Evolutionary conservation across 1,139 yeast genomes (phyloP), one percentile per base, ranked within the genome.

Genomic region (Debaryomyces robertsiae): DNA sequence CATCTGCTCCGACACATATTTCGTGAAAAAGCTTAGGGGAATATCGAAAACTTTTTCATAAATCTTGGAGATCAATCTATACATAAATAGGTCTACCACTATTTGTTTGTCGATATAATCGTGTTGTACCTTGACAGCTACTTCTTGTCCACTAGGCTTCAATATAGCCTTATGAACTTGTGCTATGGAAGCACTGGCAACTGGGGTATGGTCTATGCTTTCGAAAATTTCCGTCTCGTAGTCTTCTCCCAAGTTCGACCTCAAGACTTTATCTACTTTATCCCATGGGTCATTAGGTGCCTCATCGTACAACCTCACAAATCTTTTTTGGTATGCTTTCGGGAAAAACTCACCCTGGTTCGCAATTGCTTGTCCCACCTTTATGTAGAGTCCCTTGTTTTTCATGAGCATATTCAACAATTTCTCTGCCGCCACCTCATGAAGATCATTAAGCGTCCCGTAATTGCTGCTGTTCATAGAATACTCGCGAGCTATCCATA

Each of bases 351-450:
- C 65, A 1, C 86, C 84, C 53, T 84, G 90, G 52, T 84, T 78
- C 13, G 90, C 90, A 30, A 84, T 75, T 28, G 86, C 83, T 64
- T 84, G 91, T 29, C 91, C 91, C 50, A 84, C 60, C 58, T 86
- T 86, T 54, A 86, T 82, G 55, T 83, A 86, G 14, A 86, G 67
- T 0, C 95, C 94, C 53, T 81, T 82, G 55, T 86, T 86, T 3
- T 61, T 58, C 46, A 67, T 61, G 43, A 86, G 58, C 52, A 85
- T 60, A 32, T 75, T 60, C 48, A 77, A 71, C 29, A 86, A 59
- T 36, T 79, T 60, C 34, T 78, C 76, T 3, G 93, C 79, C 23
- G 81, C 77, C 19, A 77, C 60, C 44, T 78, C 81, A 52, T 86
- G 94, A 18, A 86, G 59, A 0, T 72, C 74, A 18, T 72, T 74